Percentiles rank a stretch among this genome's conserved stretches.
Evolutionary conservation across 257 asterid genomes (phyloP).

Genomic region (Solanum etuberosum): DNA sequence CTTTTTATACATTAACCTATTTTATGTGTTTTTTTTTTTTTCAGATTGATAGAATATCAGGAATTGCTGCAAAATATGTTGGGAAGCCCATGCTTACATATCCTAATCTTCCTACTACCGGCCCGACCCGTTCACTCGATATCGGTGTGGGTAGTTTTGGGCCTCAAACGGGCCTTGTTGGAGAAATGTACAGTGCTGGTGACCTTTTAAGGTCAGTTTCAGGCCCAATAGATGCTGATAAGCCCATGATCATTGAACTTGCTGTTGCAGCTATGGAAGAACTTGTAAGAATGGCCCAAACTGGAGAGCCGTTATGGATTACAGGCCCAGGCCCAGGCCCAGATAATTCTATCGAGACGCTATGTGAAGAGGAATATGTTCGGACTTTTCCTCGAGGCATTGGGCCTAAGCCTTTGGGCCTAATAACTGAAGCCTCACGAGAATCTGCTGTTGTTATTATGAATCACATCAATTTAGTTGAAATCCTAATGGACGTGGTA

Average conservation of each 20-base stretch:
- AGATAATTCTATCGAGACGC: slow-evolving; percentile 20
- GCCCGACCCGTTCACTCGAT: slow-evolving; percentile 38
- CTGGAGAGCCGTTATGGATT: slow-evolving; percentile 60
- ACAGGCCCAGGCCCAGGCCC: slow-evolving; percentile 15
- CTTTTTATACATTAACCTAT: background rate
- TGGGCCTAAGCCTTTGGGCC: slow-evolving; percentile 76
- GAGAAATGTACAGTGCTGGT: slow-evolving; percentile 38
- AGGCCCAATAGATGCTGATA: slow-evolving; percentile 53
- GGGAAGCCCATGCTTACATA: slow-evolving; percentile 59
- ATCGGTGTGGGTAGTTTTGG: slow-evolving; percentile 45
- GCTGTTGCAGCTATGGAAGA: slow-evolving; percentile 91
- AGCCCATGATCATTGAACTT: slow-evolving; percentile 57
- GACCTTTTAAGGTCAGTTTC: slow-evolving; percentile 54
- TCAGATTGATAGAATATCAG: slow-evolving; percentile 64
- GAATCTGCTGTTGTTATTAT: slow-evolving; percentile 86
- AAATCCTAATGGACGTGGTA: slow-evolving; percentile 96
- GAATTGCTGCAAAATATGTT: slow-evolving; percentile 67
- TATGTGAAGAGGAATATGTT: slow-evolving; percentile 66
- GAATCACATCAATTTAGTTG: slow-evolving; percentile 75
- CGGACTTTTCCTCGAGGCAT: slow-evolving; percentile 81
- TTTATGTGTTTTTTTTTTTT: background rate
- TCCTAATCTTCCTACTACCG: slow-evolving; percentile 31
- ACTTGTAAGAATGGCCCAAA: slow-evolving; percentile 45
- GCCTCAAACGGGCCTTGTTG: slow-evolving; percentile 29
- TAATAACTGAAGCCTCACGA: slow-evolving; percentile 80